phyloP scores from a whole-genome alignment of 352 stramenopile genomes.

The Thalassiosira livingstoniorum region DNA sequence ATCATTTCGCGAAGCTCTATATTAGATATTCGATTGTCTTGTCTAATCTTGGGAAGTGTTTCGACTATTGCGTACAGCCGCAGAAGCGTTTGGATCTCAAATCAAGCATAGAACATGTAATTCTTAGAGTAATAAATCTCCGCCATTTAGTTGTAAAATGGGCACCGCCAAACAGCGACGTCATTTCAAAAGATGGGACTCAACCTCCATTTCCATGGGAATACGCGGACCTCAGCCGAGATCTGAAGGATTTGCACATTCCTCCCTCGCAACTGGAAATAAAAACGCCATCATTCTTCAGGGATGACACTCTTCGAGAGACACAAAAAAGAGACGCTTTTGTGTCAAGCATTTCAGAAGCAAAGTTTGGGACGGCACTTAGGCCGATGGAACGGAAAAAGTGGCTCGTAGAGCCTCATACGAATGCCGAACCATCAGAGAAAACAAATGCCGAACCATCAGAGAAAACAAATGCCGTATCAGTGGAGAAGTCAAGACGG shows the following conservation, averaged over 20 bases:
- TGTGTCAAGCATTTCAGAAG: constrained; percentile 90
- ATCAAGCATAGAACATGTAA: constrained; percentile 91
- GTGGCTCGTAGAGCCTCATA: constrained; percentile 23
- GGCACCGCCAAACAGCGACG: constrained; percentile 92
- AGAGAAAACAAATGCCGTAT: too few relatives aligned
- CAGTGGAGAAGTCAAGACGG: too few relatives aligned
- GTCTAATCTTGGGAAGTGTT: constrained; percentile 89
- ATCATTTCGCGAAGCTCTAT: constrained; percentile 95
- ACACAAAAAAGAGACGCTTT: constrained; percentile 87
- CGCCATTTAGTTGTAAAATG: constrained; percentile 92
- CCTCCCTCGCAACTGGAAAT: constrained; percentile 91
- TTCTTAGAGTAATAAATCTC: constrained; percentile 76
- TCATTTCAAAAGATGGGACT: constrained; percentile 75
- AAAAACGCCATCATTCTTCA: constrained; percentile 90
- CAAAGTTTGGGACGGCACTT: constrained; percentile 57
- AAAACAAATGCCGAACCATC: too few relatives aligned
- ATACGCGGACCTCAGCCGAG: constrained; percentile 93
- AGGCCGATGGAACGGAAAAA: constrained; percentile 63
- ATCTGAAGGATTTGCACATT: constrained; percentile 93
- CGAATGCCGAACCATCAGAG: background rate
- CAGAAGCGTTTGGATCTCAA: constrained; percentile 94
- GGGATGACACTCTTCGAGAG: constrained; percentile 87
- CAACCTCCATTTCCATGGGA: constrained; percentile 93
- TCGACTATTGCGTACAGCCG: constrained; percentile 93
- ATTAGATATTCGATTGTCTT: constrained; percentile 95